Base-by-base conservation (phyloP, 306 rosid species). In the Quercus rubra region DNA sequence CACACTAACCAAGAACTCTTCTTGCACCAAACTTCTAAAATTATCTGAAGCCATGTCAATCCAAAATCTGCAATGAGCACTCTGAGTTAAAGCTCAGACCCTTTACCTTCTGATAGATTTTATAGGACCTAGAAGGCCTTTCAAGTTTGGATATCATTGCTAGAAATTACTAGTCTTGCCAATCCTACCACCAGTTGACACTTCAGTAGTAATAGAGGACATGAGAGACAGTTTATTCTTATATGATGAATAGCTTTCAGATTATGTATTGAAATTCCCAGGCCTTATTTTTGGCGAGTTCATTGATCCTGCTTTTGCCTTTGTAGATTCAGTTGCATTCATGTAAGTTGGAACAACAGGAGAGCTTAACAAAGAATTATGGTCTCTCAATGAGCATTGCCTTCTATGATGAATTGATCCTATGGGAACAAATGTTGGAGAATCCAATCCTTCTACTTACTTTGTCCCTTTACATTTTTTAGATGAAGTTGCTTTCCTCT, bases 241-340 rank as follows among this genome's bases (percentile, higher is more conserved):
- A 88, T 91, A 86, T 55, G 99, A 98, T 61, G 99, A 92, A 59
- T 83, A 87, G 72, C 89, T 82, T 30, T 91, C 94, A 19, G 87
- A 88, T 38, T 78, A 82, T 33, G 80, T 79, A 57, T 91, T 96
- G 35, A 83, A 81, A 80, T 71, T 89, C 82, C 85, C 80, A 0
- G 87, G 77, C 86, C 98, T 87, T 76, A 87, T 72, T 84, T 82
- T 95, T 18, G 97, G 99, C 5, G 91, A 92, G 87, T 90, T 91
- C 74, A 85, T 72, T 8, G 96, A 83, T 77, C 97, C 90, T 67
- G 94, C 75, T 86, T 85, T 91, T 59, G 95, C 92, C 78, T 68
- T 92, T 14, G 96, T 94, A 27, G 99, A 95, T 85, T 92, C 97
- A 5, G 97, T 95, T 38, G 96, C 91, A 11, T 97, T 97, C 99